Percentiles rank a stretch among this genome's conserved stretches.
Evolutionary conservation across 495 filamentous ascomycete genomes (phyloP).

Genomic region (Podospora pseudopauciseta): DNA sequence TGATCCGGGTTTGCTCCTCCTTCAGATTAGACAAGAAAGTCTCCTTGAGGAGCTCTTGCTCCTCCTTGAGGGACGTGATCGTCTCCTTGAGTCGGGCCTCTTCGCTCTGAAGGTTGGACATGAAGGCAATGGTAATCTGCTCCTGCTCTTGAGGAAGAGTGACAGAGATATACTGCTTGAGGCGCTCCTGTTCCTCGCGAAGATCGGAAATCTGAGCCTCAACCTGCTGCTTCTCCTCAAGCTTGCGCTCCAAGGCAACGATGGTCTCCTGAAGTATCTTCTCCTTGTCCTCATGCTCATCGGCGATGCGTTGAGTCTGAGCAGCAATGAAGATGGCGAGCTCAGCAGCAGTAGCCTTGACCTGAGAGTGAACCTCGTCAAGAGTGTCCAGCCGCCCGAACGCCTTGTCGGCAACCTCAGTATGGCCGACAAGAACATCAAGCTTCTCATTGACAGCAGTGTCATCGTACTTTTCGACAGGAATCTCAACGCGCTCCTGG

Average conservation of each 20-base stretch:
- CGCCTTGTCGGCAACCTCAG: conserved; percentile 52
- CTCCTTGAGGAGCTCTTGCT: conserved; percentile 17
- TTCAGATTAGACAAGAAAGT: conserved; percentile 15
- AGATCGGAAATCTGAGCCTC: conserved; percentile 65
- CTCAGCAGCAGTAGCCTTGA: conserved; percentile 78
- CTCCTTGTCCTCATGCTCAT: conserved; percentile 75
- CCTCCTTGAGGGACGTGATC: conserved; percentile 11
- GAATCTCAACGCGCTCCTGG: conserved; percentile 53
- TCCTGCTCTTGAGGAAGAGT: conserved; percentile 54
- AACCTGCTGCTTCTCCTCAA: conserved; percentile 73
- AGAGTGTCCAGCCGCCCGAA: conserved; percentile 68
- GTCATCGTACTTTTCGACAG: conserved; percentile 54
- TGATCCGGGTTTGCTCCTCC: conserved; percentile 17
- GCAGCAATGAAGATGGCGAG: conserved; percentile 79
- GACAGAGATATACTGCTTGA: conserved; percentile 37
- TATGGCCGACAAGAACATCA: conserved; percentile 73
- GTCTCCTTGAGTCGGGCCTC: conserved; percentile 27
- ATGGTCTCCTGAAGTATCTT: conserved; percentile 78
- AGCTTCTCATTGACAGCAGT: conserved; percentile 74
- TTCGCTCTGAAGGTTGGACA: conserved; percentile 26
- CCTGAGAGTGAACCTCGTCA: conserved; percentile 84
- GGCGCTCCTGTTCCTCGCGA: conserved; percentile 36
- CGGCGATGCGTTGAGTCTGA: conserved; percentile 72
- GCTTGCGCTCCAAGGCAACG: conserved; percentile 71
- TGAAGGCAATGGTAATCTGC: conserved; percentile 28